A percentile compares a stretch with the other conserved stretches of the same genome.
These are phyloP conservation scores for Nemania abortiva DNA, from an alignment of 2,329 filamentous ascomycete genomes.

Conservation along the genomic window DNA sequence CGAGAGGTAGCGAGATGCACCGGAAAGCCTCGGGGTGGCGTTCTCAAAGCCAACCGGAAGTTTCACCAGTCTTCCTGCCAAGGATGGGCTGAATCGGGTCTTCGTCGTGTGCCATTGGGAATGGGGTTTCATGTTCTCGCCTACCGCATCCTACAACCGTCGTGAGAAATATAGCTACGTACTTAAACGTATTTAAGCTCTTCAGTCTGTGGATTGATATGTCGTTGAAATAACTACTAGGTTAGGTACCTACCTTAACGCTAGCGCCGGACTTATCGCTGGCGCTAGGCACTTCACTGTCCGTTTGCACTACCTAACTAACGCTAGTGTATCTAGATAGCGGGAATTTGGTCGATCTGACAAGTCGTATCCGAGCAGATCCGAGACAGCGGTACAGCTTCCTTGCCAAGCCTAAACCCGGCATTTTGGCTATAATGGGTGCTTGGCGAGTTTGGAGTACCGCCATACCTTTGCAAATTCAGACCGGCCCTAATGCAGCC, in stretches of 20 bases:
- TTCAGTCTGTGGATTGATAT: too few species aligned
- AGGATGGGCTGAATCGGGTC: constrained; percentile 23
- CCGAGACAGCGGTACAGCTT: constrained; percentile 22
- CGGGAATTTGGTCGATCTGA: constrained; percentile 1
- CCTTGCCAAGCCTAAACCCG: constrained; percentile 12
- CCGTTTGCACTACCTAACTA: background rate
- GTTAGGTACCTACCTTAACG: too few species aligned
- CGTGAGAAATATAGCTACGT: constrained; percentile 6
- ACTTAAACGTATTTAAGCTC: background rate
- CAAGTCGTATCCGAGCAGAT: constrained; percentile 21
- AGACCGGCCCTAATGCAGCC: too few species aligned
- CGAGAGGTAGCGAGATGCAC: background rate
- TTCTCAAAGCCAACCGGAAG: constrained; percentile 16
- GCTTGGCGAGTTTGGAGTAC: constrained; percentile 7
- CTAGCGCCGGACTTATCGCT: background rate
- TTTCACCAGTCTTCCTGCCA: constrained; percentile 19
- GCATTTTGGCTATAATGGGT: constrained; percentile 16
- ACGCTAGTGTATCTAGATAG: too few species aligned
- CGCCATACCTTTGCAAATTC: too few species aligned
- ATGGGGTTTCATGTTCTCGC: constrained; percentile 1
- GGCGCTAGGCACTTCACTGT: constrained; percentile 1
- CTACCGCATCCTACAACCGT: constrained; percentile 12
- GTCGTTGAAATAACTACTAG: constrained; percentile 7
- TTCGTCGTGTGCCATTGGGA: background rate
- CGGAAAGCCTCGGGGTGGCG: constrained; percentile 15